Evolutionary conservation across 1,284 basidiomycete genomes (phyloP), one percentile per base, ranked within the genome.

Genomic region (Leucoagaricus sp.): DNA sequence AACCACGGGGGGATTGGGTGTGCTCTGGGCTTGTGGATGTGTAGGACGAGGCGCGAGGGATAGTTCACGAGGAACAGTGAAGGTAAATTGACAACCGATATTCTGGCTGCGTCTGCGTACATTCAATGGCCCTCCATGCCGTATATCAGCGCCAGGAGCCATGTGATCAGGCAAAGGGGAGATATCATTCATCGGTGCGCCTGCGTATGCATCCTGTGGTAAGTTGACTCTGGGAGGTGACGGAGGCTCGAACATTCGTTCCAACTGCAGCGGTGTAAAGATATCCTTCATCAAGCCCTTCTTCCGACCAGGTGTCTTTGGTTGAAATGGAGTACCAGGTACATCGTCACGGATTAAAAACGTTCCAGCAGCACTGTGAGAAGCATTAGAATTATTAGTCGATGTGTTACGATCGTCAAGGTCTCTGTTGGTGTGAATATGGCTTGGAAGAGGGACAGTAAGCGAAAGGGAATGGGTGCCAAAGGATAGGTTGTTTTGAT

Each of bases 211-310:
- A 25, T 28, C 25, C 62, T 21, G 60, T 42, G 21, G 57, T 53
- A 33, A 65, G 60, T n/a, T 47, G 70, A 59, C 48, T 63, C 67
- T 61, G 7, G 85, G 87, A 1, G 88, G 89, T 2, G 91, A 90
- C 0, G 94, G 94, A 5, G 94, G 93, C 61, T 94, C 89, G 64
- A 96, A 96, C 91, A 96, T 93, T 53, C 81, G 81, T 71, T 96
- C 93, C 9, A 96, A 78, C 4, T 89, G 86, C 55, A 94, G 71
- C 0, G 92, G 91, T 52, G 86, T 91, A 72, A 96, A 96, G 65
- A 96, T 85, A 68, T 92, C 86, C 71, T 90, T 94, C 42, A 87
- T 80, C 29, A 74, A 65, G 23, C 75, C 75, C 65, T 84, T 90
- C 75, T 81, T 87, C 58, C 73, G 72, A 6, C 83, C 84, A 23